Evolutionary conservation across 805 yeast genomes (phyloP), one percentile per base, ranked within the genome.

Genomic region (Pichia deserticola): DNA sequence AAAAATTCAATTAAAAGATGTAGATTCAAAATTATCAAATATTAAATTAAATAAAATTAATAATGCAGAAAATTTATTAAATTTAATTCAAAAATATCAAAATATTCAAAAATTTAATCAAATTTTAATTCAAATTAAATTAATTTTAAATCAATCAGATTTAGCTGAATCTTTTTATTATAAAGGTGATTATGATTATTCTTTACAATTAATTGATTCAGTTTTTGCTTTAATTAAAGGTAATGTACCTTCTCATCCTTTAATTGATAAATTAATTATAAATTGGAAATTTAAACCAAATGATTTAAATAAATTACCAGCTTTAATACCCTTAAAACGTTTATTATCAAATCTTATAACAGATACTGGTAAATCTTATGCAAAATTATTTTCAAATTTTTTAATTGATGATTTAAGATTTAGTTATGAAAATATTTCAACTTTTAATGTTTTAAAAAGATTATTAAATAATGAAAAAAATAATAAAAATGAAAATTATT

Each of bases 301-400:
- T 4, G 73, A 77, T 51, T 58, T 81, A 36, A 61, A 75, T 2
- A 58, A 61, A 5, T 63, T 84, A 25, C 76, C 77, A 1, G 86
- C 84, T 4, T 64, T 84, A 30, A 57, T 63, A 5, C 67, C 73
- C 35, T 62, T 84, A 13, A 73, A 78, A 45, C 80, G 78, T 44
- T 73, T 76, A 40, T 66, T 89, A 35, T 68, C 74, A 12, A 72
- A 69, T 29, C 65, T 89, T 57, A 76, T 83, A 45, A 67, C 73
- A n/a, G 81, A 77, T 41, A 82, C 88, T 45, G 90, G 93, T 13
- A 77, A 75, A 37, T 78, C 82, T n/a, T 85, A 81, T 56, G 77
- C 82, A 7, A 69, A 75, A 28, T 68, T 78, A 42, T 81, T 90
- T 58, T 70, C 76, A 7, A 75, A 76, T 28, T 58, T 74, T 34